Evolutionary conservation across 495 filamentous ascomycete genomes (phyloP).

Genomic region (Trichoderma gamsii): DNA sequence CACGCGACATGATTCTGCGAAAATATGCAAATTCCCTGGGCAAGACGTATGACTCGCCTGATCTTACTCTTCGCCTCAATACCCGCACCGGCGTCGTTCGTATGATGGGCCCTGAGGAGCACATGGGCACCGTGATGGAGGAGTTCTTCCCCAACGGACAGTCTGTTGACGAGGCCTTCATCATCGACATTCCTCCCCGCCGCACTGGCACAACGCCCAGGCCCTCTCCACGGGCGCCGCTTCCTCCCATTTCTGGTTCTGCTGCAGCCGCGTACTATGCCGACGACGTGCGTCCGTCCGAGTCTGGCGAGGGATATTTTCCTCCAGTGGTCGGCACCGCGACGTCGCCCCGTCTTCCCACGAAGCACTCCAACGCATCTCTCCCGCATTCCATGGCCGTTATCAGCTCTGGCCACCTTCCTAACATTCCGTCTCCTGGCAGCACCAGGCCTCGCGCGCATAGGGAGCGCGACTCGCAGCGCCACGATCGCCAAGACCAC

Average conservation of each 20-base stretch:
- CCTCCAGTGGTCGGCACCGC: slow-evolving; percentile 65
- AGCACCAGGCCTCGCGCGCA: slow-evolving; percentile 43
- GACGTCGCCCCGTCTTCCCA: slow-evolving; percentile 37
- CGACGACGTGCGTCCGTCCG: slow-evolving; percentile 61
- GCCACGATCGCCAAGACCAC: background rate
- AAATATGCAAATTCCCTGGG: slow-evolving; percentile 94
- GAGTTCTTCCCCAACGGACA: slow-evolving; percentile 85
- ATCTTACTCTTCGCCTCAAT: slow-evolving; percentile 62
- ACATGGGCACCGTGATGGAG: slow-evolving; percentile 71
- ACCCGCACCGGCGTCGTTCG: slow-evolving; percentile 53
- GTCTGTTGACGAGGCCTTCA: slow-evolving; percentile 78
- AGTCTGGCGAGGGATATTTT: slow-evolving; percentile 80
- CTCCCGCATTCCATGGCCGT: slow-evolving; percentile 62
- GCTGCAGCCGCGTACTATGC: slow-evolving; percentile 44
- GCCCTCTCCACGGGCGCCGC: slow-evolving; percentile 58
- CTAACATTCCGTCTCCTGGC: slow-evolving; percentile 79
- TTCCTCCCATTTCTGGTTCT: slow-evolving; percentile 38
- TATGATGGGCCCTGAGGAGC: slow-evolving; percentile 76
- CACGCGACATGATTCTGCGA: slow-evolving; percentile 82
- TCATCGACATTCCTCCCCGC: slow-evolving; percentile 86
- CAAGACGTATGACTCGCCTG: slow-evolving; percentile 80
- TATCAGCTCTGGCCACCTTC: slow-evolving; percentile 69
- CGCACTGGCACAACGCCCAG: slow-evolving; percentile 60
- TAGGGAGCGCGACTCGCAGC: slow-evolving; percentile 20
- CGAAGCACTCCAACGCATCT: slow-evolving; percentile 25